A percentile compares a stretch with the other conserved stretches of the same genome.
These are phyloP conservation scores for Eucalyptus polyanthemos DNA, from an alignment of 345 rosid species.

Conservation along the genomic window DNA sequence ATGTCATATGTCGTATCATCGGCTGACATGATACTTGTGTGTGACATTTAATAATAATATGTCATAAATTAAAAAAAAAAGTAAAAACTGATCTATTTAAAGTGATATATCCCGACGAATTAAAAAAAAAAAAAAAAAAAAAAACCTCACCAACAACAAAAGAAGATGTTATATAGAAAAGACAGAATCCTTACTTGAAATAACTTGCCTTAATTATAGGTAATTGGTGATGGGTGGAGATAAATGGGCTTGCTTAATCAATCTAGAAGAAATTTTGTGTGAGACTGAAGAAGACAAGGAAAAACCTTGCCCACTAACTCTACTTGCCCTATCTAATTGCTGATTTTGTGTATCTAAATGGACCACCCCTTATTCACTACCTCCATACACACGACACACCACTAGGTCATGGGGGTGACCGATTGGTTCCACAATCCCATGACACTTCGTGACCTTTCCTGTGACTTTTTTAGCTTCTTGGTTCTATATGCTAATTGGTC, in stretches of 20 bases:
- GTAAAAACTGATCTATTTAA: background rate
- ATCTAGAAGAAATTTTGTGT: background rate
- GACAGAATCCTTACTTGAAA: background rate
- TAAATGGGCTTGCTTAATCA: background rate
- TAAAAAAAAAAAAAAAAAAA: background rate
- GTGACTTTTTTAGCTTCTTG: background rate
- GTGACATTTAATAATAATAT: background rate
- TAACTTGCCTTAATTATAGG: background rate
- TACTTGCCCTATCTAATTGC: background rate
- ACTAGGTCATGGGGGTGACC: background rate
- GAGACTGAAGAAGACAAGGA: conserved; percentile 11
- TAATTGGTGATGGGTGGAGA: background rate
- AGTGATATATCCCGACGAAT: background rate
- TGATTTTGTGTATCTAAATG: background rate
- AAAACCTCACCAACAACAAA: background rate
- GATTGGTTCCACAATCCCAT: conserved; percentile 5
- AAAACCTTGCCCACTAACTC: background rate
- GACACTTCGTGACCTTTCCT: background rate
- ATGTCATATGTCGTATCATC: background rate
- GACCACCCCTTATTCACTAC: conserved; percentile 3
- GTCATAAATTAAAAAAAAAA: background rate
- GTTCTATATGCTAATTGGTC: background rate
- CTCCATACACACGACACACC: background rate
- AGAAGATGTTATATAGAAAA: background rate
- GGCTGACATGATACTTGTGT: background rate